Evolutionary conservation across 176 grass and related monocot genomes (phyloP).

Genomic region (Zea luxurians): DNA sequence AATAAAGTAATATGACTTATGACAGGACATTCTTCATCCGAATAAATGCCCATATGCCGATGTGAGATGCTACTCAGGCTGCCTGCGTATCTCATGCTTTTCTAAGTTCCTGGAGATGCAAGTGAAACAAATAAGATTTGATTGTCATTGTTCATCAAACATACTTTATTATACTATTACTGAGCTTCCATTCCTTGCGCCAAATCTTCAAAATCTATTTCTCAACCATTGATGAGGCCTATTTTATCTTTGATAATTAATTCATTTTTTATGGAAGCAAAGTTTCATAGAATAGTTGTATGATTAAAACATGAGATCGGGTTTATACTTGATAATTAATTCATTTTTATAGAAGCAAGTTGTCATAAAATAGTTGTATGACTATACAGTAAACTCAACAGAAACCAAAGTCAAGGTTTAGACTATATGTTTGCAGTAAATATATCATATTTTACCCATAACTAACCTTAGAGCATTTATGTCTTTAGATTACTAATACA

Average conservation of each 20-base stretch:
- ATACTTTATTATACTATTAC: not conserved
- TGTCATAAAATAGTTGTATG: too few species aligned
- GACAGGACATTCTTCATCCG: slow-evolving; percentile 8
- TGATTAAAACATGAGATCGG: too few species aligned
- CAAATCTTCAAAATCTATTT: slow-evolving; percentile 11
- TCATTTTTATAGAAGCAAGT: too few species aligned
- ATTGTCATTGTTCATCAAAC: not conserved
- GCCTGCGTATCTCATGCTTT: slow-evolving; percentile 8
- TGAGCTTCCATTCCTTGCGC: slow-evolving; percentile 1
- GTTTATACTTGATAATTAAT: too few species aligned
- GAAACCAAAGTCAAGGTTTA: too few species aligned
- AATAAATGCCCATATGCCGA: slow-evolving; percentile 10
- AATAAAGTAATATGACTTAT: too few species aligned
- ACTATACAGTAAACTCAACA: too few species aligned
- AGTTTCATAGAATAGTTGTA: not conserved
- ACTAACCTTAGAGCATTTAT: not conserved
- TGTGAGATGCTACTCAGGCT: slow-evolving; percentile 17
- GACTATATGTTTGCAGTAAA: not conserved
- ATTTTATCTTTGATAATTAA: not conserved
- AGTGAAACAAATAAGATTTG: not conserved
- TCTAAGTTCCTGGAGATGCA: slow-evolving; percentile 8
- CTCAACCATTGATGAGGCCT: not conserved
- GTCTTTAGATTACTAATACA: slow-evolving; percentile 2
- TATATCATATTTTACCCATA: not conserved
- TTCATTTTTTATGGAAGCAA: not conserved